A percentile compares a stretch with the other conserved stretches of the same genome.
Conservation (phyloP, 768 basidiomycete species). For the Strobilomyces dryophilus region DNA sequence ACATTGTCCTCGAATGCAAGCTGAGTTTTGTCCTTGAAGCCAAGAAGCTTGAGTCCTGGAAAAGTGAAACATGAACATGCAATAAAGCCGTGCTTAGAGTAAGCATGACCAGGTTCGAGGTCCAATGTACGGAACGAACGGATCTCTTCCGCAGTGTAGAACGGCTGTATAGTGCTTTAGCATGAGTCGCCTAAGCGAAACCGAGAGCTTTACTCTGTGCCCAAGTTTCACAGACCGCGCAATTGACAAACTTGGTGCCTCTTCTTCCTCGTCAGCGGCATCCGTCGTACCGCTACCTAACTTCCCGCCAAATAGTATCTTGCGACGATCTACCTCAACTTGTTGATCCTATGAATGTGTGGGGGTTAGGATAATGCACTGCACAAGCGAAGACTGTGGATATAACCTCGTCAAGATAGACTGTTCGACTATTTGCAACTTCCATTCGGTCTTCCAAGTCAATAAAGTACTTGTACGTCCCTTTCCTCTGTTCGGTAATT, state of each 20-base stretch:
- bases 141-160: slow-evolving; percentile 82
- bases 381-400: not conserved
- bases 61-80: not conserved
- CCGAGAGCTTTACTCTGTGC: slow-evolving; percentile 40
- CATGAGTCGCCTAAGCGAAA: not conserved
- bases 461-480: slow-evolving; percentile 75
- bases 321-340: slow-evolving; percentile 23
- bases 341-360: slow-evolving; percentile 23
- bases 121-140: slow-evolving; percentile 79
- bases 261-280: slow-evolving; percentile 28
- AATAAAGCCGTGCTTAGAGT: not conserved
- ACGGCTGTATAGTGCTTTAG: slow-evolving; percentile 47
- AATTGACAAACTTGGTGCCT: slow-evolving; percentile 36
- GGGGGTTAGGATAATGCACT: slow-evolving; percentile 1
- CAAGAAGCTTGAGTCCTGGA: slow-evolving; percentile 83
- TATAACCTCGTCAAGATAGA: slow-evolving; percentile 67
- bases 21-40: slow-evolving; percentile 74
- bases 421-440: slow-evolving; percentile 64
- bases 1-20: slow-evolving; percentile 85
- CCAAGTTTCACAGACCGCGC: slow-evolving; percentile 46
- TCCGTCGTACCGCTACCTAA: slow-evolving; percentile 36
- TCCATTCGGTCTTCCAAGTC: slow-evolving; percentile 77
- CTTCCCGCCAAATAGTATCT: slow-evolving; percentile 30
- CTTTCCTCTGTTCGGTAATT: slow-evolving; percentile 85
- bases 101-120: slow-evolving; percentile 60